These are phyloP conservation scores for Fulvia fulva DNA, from an alignment of 2,329 filamentous ascomycete species.

Conservation along the genomic window DNA sequence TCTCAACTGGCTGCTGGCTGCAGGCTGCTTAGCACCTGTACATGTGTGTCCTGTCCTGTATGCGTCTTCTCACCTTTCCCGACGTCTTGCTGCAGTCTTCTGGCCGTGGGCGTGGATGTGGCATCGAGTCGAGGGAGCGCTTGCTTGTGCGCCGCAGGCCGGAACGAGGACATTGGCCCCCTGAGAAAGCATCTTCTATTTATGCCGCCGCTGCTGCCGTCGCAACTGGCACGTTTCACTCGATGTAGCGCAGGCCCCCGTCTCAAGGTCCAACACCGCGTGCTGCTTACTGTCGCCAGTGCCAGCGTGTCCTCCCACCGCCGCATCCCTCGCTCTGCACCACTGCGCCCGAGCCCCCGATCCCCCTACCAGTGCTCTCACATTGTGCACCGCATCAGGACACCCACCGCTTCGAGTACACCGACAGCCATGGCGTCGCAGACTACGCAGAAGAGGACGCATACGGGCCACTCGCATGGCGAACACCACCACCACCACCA, in stretches of 20 bases:
- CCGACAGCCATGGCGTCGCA: constrained; percentile 19
- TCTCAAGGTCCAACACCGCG: constrained; percentile 13
- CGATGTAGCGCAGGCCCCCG: neutral
- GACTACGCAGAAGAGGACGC: constrained; percentile 28
- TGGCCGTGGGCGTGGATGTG: neutral
- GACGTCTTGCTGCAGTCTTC: neutral
- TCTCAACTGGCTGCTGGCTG: too few species aligned
- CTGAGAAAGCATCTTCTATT: neutral
- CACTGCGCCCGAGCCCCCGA: constrained; percentile 7
- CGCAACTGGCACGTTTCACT: neutral
- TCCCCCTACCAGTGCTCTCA: constrained; percentile 34
- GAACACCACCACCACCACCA: constrained; percentile 64
- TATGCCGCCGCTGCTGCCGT: neutral
- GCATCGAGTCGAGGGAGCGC: neutral
- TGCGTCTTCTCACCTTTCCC: neutral
- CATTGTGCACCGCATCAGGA: constrained; percentile 28
- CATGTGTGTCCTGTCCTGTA: too few species aligned
- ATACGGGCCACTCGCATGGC: constrained; percentile 37
- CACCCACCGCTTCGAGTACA: constrained; percentile 4
- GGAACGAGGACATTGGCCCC: neutral
- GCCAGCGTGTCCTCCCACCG: neutral
- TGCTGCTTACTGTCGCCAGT: constrained; percentile 14
- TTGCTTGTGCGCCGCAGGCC: neutral
- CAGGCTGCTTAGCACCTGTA: too few species aligned
- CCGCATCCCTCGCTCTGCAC: neutral